Evolutionary conservation across 306 rosid genomes (phyloP).

Genomic region (Cicer judaicum): DNA sequence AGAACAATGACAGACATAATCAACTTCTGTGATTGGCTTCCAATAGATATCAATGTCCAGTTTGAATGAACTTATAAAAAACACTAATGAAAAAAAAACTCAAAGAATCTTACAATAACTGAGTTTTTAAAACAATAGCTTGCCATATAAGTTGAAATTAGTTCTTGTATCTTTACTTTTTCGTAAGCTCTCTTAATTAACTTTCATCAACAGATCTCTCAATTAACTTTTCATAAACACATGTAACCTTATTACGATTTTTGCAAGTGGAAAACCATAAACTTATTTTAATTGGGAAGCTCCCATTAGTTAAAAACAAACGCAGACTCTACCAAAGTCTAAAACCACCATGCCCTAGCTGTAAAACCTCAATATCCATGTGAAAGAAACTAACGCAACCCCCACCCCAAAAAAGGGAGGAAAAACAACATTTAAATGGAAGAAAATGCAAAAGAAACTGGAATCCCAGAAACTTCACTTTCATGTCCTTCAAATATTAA

Average conservation of each 20-base stretch:
- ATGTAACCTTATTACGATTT: neutral
- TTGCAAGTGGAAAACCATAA: neutral
- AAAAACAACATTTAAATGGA: neutral
- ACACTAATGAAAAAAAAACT: neutral
- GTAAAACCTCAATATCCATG: constrained; percentile 9
- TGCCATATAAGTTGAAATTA: neutral
- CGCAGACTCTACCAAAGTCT: neutral
- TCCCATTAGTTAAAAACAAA: neutral
- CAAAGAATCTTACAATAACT: neutral
- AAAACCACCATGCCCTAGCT: constrained; percentile 24
- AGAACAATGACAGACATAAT: constrained; percentile 37
- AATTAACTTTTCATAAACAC: neutral
- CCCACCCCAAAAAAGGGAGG: neutral
- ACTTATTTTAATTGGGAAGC: constrained; percentile 5
- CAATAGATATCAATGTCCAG: neutral
- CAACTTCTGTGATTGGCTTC: constrained; percentile 33
- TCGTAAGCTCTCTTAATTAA: neutral
- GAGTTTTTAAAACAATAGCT: constrained; percentile 4
- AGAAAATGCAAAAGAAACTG: constrained; percentile 5
- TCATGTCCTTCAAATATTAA: neutral
- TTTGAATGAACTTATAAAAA: constrained; percentile 2
- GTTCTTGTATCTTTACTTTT: neutral
- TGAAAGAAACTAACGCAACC: constrained; percentile 8
- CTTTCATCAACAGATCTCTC: neutral
- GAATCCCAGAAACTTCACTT: constrained; percentile 23